phyloP scores from a whole-genome alignment of 1,139 yeast genomes.

The Kodamaea alishanica region DNA sequence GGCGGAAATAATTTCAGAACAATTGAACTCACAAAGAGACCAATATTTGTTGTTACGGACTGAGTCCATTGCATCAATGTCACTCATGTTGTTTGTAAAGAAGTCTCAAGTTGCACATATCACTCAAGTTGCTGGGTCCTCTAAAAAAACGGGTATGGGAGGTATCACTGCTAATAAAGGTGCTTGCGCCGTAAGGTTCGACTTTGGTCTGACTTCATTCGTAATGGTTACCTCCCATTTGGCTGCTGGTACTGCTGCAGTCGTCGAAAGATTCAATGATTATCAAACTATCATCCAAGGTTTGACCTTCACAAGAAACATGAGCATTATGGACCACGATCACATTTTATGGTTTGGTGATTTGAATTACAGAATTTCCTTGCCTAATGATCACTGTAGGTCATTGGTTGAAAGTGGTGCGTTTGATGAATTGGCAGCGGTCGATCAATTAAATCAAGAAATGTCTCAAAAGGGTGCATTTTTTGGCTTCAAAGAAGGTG shows the following conservation, averaged over 20 bases:
- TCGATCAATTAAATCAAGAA: conserved; percentile 80
- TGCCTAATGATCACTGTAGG: conserved; percentile 76
- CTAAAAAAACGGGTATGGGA: conserved; percentile 85
- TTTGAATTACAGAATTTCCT: conserved; percentile 77
- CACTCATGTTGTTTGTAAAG: conserved; percentile 56
- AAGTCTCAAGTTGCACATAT: conserved; percentile 60
- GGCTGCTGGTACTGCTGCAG: conserved; percentile 87
- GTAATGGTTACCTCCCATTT: conserved; percentile 88
- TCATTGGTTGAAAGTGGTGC: conserved; percentile 44
- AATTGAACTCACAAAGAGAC: conserved; percentile 45
- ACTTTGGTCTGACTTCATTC: conserved; percentile 71
- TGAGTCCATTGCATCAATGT: conserved; percentile 45
- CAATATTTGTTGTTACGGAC: conserved; percentile 39
- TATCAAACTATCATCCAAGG: conserved; percentile 79
- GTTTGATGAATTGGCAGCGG: conserved; percentile 54
- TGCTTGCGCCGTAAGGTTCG: conserved; percentile 81
- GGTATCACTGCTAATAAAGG: conserved; percentile 93
- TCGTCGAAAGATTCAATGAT: conserved; percentile 84
- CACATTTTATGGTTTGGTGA: conserved; percentile 94
- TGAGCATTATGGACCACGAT: conserved; percentile 74
- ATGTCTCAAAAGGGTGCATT: conserved; percentile 75
- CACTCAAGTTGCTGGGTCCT: conserved; percentile 72
- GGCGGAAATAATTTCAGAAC: conserved; percentile 55
- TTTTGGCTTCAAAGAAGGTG: conserved; percentile 79
- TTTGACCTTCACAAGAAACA: conserved; percentile 69